A percentile compares a stretch with the other conserved stretches of the same genome.
phyloP scores from a whole-genome alignment of 164 flowering plant genomes.

The Akebia trifoliata region DNA sequence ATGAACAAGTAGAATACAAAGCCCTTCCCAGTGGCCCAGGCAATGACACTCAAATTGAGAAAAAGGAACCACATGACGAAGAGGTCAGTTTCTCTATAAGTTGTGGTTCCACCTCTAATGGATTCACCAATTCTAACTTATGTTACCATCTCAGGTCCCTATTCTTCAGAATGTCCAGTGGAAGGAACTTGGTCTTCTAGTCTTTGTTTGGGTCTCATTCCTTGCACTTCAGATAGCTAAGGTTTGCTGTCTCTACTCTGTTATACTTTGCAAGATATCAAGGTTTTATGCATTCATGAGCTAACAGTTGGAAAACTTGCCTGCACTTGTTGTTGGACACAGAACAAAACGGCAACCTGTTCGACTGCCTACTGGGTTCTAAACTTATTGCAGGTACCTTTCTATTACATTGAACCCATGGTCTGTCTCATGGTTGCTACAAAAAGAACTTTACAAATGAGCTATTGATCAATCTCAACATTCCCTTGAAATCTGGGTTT shows the following conservation, averaged over 20 bases:
- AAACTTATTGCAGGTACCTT: conserved; percentile 75
- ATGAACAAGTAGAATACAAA: conserved; percentile 60
- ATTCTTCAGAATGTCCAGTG: conserved; percentile 74
- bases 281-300: not conserved
- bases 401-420: too few relatives aligned
- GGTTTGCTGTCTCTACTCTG: conserved; percentile 36
- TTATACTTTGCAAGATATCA: not conserved
- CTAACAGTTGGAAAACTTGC: conserved; percentile 11
- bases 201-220: conserved; percentile 81
- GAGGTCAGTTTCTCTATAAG: conserved; percentile 33
- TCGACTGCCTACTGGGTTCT: conserved; percentile 72
- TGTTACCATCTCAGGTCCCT: conserved; percentile 42
- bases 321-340: conserved; percentile 28
- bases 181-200: conserved; percentile 91
- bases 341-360: conserved; percentile 64
- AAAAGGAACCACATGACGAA: conserved; percentile 23
- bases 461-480: not conserved
- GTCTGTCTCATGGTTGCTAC: too few relatives aligned
- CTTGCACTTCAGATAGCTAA: conserved; percentile 74
- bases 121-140: conserved; percentile 8
- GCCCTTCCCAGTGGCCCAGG: conserved; percentile 71
- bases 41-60: conserved; percentile 24
- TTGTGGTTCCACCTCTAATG: not conserved
- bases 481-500: conserved; percentile 1
- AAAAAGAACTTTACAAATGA: too few relatives aligned